Base-by-base conservation (phyloP, 2,329 filamentous ascomycete genomes). In the Ceratocystis variospora region DNA sequence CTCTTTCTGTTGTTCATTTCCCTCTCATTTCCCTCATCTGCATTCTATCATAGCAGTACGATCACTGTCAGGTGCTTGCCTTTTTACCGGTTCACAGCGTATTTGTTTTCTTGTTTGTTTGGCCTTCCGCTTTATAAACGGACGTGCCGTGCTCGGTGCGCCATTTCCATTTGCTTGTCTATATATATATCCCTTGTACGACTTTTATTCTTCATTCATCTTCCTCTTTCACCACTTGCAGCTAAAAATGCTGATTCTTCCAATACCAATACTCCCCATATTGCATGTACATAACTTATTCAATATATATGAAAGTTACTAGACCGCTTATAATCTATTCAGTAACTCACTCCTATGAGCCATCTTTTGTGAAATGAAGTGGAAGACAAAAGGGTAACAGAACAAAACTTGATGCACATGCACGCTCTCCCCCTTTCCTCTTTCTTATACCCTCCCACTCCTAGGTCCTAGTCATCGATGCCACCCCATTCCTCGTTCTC, bases 401-500 rank as follows among this genome's bases (percentile, higher is more conserved):
- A 28, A 22, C 48, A 10, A 53, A 28, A 1, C 8, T 25, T 15
- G 48, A 12, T 28, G 25, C 19, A 48, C 31, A n/a, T 31, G n/a
- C 3, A 28, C 17, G 4, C 1, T 48, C 25, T 31, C 12, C 5
- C 19, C 22, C 15, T 5, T 15, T 55, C 50, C 8, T 19, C 25
- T 19, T 15, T 19, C 25, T 19, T 15, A 5, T 53, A 12, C 25
- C 46, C 7, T 33, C 62, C 46, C 28, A 28, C 7, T 6, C 1
- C 45, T 6, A 12, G 48, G 5, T 37, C 33, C 44, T 53, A 55
- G 64, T 73, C 68, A 79, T 77, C 79, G 67, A 84, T 75, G 1
- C 81, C 81, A 68, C 73, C 76, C 80, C 80, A 83, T 70, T 80
- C 75, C 41, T 71, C 75, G 64, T 66, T 68, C 33, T 15, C 25